Evolutionary conservation across 176 grass and related monocot genomes (phyloP), one percentile per base, ranked within the genome.

Genomic region (Oryza officinalis): DNA sequence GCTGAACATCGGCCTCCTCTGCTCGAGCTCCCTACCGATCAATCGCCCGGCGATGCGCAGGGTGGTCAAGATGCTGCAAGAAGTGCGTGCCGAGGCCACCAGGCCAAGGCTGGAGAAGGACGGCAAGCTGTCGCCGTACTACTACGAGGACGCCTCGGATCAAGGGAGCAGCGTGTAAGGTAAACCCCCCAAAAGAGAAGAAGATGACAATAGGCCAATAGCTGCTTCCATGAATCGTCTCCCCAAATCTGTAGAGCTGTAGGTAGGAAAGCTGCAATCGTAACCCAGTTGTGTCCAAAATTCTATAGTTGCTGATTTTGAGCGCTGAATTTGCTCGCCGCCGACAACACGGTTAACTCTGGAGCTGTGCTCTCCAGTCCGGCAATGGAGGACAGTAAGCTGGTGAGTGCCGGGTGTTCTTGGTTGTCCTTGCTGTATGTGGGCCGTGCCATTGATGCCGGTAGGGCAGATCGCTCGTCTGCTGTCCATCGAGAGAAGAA

Each of bases 1-100:
- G 4, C 81, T 99, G 13, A 64, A 89, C 67, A 94, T 99, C 13
- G 93, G 86, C 1, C 81, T 99, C 11, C 83, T 94, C 33, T 99
- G 96, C 43, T 77, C 93, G 5, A 96, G 89, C 86, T 91, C 96
- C 0, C 83, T 99, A 8, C 96, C 96, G 0, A 99, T 99, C 86
- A 99, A 96, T 78, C 89, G 96, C 0, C 96, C 96, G 0, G 78
- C 93, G 0, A 99, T 99, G 96, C 67, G 96, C 20, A 83, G 91
- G 52, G 91, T 96, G 13, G 93, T 96, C 0, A 99, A 99, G 87
- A 96, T 99, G 96, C 83, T 99, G 75, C 93, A 94, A 14, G 87
- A 98, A 28, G 83, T 91, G 41, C 68, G 85, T 6, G 43, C 49
- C 0, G 76, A 87, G 13, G n/a, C 65, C 43, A 91, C 65, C 23